Percentiles rank a stretch among this genome's conserved stretches.
Conservation (phyloP, 345 rosid species). For the Acer saccharum region DNA sequence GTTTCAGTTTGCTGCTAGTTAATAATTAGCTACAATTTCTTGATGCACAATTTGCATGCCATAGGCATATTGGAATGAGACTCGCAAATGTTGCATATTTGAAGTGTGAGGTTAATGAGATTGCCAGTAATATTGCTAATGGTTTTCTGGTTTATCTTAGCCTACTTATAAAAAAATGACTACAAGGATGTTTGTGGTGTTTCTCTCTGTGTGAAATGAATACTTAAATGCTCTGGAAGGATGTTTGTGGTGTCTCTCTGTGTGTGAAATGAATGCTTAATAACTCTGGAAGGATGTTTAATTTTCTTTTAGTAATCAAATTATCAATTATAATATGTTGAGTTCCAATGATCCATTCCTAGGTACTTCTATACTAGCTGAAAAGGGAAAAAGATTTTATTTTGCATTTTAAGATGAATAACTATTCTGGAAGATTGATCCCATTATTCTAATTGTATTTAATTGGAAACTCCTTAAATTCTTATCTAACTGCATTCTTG, state of each 20-base stretch:
- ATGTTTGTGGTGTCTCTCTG: too few species aligned
- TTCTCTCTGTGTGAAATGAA: too few species aligned
- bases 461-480: neutral
- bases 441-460: neutral
- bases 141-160: neutral
- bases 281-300: neutral
- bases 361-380: too few species aligned
- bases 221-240: too few species aligned
- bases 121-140: neutral
- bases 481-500: conserved; percentile 11
- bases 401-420: too few species aligned
- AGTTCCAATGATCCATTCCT: too few species aligned
- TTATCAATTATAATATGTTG: too few species aligned
- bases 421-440: neutral
- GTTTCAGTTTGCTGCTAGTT: neutral
- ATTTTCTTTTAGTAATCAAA: neutral
- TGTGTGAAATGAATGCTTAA: neutral
- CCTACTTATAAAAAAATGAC: too few species aligned
- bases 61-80: conserved; percentile 6
- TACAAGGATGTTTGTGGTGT: too few species aligned
- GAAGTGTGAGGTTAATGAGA: neutral
- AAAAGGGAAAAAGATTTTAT: too few species aligned
- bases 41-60: conserved; percentile 1
- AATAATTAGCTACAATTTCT: conserved; percentile 6
- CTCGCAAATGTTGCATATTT: neutral